Conservation (phyloP, 1,284 basidiomycete genomes). For the Rhodotorula glutinis region DNA sequence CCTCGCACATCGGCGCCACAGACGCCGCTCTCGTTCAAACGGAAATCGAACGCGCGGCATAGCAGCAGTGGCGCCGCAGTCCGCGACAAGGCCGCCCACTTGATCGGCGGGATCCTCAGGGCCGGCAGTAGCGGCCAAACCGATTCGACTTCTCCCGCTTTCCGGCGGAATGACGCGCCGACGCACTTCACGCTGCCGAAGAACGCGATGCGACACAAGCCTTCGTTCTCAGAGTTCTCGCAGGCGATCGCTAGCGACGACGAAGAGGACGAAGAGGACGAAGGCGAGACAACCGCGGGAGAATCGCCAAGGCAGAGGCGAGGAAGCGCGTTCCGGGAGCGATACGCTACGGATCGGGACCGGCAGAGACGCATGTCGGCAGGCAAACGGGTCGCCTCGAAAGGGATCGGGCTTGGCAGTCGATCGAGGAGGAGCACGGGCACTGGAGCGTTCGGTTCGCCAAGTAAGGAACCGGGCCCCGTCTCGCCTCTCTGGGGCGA, state of each 20-base stretch:
- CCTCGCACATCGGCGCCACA: not conserved
- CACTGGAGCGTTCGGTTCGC: conserved; percentile 3
- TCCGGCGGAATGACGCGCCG: conserved; percentile 4
- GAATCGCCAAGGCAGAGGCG: not conserved
- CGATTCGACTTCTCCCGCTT: conserved; percentile 1
- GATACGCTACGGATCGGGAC: not conserved
- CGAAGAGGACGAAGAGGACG: conserved; percentile 16
- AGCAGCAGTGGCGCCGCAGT: conserved; percentile 1
- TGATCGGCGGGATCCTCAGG: conserved; percentile 24
- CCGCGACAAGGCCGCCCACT: conserved; percentile 1
- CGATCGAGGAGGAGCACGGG: conserved; percentile 9
- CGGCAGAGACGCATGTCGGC: not conserved
- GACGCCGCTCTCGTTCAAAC: conserved; percentile 34
- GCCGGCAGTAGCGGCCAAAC: not conserved
- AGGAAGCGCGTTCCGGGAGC: not conserved
- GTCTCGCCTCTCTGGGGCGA: conserved; percentile 1
- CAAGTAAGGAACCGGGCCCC: conserved; percentile 6
- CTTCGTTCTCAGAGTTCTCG: conserved; percentile 6
- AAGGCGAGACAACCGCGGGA: not conserved
- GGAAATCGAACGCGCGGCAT: conserved; percentile 4
- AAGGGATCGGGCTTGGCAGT: not conserved
- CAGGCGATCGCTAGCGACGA: conserved; percentile 16
- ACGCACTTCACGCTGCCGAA: conserved; percentile 2
- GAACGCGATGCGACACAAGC: not conserved
- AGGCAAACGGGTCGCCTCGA: not conserved